A percentile compares a stretch with the other conserved stretches of the same genome.
Evolutionary conservation across 768 basidiomycete genomes (phyloP).

Genomic region (Dentipellis sp.): DNA sequence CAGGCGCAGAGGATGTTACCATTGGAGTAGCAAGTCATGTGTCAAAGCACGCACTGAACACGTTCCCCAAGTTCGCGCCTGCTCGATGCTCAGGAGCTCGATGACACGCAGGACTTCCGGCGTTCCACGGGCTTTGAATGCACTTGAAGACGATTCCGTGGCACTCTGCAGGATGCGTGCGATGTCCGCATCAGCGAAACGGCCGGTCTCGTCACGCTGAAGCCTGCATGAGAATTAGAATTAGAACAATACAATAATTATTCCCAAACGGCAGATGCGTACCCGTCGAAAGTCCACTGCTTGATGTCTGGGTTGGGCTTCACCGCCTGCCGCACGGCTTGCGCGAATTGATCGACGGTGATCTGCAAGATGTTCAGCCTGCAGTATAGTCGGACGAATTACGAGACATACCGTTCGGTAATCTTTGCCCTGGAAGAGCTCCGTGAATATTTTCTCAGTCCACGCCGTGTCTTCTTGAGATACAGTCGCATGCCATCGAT

Average conservation of each 20-base stretch:
- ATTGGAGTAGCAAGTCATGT: not conserved
- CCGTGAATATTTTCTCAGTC: slow-evolving; percentile 4
- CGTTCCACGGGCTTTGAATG: slow-evolving; percentile 62
- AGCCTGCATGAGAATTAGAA: slow-evolving; percentile 14
- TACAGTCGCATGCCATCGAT: slow-evolving; percentile 23
- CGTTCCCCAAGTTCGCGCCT: slow-evolving; percentile 58
- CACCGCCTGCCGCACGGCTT: slow-evolving; percentile 20
- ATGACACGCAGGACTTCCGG: slow-evolving; percentile 57
- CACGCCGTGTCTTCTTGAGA: slow-evolving; percentile 2
- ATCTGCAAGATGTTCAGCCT: slow-evolving; percentile 12
- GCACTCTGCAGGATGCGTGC: slow-evolving; percentile 54
- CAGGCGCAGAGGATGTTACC: not conserved
- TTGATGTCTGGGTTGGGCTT: slow-evolving; percentile 16
- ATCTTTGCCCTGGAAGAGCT: not conserved
- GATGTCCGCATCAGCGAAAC: slow-evolving; percentile 55
- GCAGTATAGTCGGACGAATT: too few species aligned
- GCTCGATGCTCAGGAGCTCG: slow-evolving; percentile 62
- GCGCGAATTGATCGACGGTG: slow-evolving; percentile 21
- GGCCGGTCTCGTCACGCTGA: slow-evolving; percentile 23
- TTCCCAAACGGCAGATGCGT: not conserved
- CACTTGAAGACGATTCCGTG: slow-evolving; percentile 47
- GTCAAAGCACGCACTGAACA: slow-evolving; percentile 43
- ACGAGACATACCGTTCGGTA: slow-evolving; percentile 1
- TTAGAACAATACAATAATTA: not conserved
- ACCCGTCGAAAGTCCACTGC: slow-evolving; percentile 20